Percentiles rank a stretch among this genome's conserved stretches.
Evolutionary conservation across 192 early-diverging fungal genomes (phyloP).

Genomic region (Podila epigama): DNA sequence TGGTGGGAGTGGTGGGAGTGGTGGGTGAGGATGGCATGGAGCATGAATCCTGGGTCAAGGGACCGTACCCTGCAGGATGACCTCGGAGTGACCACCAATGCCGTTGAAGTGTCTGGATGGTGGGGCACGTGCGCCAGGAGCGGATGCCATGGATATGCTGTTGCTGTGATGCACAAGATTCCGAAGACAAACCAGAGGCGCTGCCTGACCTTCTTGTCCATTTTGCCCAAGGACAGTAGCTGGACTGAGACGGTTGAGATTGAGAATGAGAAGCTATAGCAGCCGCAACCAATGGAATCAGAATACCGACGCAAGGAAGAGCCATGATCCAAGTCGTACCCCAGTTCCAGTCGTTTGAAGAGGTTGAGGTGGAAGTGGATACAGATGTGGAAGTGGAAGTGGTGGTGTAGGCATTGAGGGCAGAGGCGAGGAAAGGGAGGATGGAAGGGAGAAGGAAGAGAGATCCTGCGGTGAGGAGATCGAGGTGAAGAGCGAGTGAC

Average conservation of each 20-base stretch:
- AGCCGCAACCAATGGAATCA: constrained; percentile 15
- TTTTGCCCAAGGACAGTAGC: not conserved
- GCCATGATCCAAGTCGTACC: constrained; percentile 11
- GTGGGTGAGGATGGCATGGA: not conserved
- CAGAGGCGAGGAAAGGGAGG: constrained; percentile 33
- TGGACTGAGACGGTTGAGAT: not conserved
- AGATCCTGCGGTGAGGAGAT: constrained; percentile 29
- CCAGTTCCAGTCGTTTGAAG: constrained; percentile 11
- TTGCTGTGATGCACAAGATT: too few species aligned
- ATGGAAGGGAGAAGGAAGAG: constrained; percentile 37
- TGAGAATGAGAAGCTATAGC: constrained; percentile 1
- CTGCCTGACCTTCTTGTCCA: not conserved
- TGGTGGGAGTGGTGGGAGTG: not conserved
- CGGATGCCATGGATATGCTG: not conserved
- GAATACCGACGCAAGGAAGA: constrained; percentile 25
- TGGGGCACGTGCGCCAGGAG: not conserved
- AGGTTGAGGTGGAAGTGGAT: not conserved
- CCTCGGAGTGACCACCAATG: not conserved
- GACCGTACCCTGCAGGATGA: constrained; percentile 15
- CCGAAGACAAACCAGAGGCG: too few species aligned
- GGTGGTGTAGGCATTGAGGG: constrained; percentile 10
- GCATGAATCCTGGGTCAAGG: not conserved
- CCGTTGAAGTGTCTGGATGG: not conserved
- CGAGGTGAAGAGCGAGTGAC: constrained; percentile 13
- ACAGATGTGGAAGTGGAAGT: not conserved